phyloP scores from a whole-genome alignment of 2,329 filamentous ascomycete genomes.

The Fusarium siculi region DNA sequence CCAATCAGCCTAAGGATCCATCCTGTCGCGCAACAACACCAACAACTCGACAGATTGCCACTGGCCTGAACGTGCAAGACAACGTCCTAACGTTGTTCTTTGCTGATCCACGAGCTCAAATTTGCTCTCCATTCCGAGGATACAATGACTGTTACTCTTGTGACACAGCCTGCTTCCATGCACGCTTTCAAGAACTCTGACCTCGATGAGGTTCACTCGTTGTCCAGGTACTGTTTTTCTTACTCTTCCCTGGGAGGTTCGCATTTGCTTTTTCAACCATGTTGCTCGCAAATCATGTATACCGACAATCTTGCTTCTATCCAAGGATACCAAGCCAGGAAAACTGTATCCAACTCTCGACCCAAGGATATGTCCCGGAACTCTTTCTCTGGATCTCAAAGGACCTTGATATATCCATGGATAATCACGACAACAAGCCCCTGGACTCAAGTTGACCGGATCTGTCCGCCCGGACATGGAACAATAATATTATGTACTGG shows the following conservation, averaged over 20 bases:
- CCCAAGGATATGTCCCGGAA: constrained; percentile 31
- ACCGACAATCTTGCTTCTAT: constrained; percentile 36
- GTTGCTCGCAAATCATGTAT: constrained; percentile 47
- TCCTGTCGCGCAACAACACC: constrained; percentile 45
- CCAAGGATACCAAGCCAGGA: constrained; percentile 38
- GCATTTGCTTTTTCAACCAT: constrained; percentile 49
- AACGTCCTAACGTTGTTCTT: constrained; percentile 45
- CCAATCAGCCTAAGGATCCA: constrained; percentile 43
- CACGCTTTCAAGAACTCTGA: constrained; percentile 64
- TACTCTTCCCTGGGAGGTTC: constrained; percentile 56
- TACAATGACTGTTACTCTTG: constrained; percentile 61
- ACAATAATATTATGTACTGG: constrained; percentile 42
- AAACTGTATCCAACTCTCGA: constrained; percentile 9
- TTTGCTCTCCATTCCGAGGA: constrained; percentile 51
- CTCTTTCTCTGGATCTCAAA: constrained; percentile 10
- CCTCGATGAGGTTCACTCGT: constrained; percentile 69
- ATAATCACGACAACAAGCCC: constrained; percentile 7
- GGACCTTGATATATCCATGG: constrained; percentile 6
- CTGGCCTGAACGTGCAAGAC: constrained; percentile 43
- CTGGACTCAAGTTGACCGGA: constrained; percentile 35
- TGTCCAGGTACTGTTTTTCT: constrained; percentile 70
- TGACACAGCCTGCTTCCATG: constrained; percentile 62
- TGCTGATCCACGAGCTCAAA: constrained; percentile 45
- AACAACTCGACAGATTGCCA: constrained; percentile 42
- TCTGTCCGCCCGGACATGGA: constrained; percentile 49